Evolutionary conservation across 495 filamentous ascomycete species (phyloP), one percentile per base, ranked within the genome.

Genomic region (Penicillium dipodomyicola): DNA sequence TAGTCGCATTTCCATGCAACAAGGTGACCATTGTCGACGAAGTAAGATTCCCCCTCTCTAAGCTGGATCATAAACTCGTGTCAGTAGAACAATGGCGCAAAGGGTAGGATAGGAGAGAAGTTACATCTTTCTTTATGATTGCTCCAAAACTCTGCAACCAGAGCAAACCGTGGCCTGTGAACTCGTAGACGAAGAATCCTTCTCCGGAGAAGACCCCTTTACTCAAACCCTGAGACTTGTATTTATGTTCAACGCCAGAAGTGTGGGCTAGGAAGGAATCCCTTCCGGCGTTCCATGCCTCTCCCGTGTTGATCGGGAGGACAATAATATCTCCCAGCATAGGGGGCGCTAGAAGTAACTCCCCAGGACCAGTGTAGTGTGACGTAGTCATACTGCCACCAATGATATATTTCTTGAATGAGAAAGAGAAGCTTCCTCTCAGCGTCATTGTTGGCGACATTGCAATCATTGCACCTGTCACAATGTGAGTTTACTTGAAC

Each of bases 1-100:
- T 97, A 98, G 59, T 95, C 89, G 70, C 90, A 93, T 65, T 97
- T 97, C 94, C 94, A 98, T 5, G 94, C 95, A 1, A 98, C 92
- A 6, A 98, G 77, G 60, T 98, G 92, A 10, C 92, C 93, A 64
- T 98, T 98, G 64, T 98, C 92, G 49, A 98, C 85, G 54, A 91
- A 88, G 69, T 96, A 98, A 53, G 84, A 84, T 65, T 97, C 93
- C 3, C 84, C 84, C 7, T 88, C 84, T 30, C 72, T 77, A 22
- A 96, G 80, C 87, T 94, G 10, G 1, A 7, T 12, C 4, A 10
- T 25, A 27, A 35, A 29, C 27, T 2, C 5, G 27, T 9, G 5
- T 29, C 1, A 29, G 27, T 29, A 29, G 27, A 9, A 4, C 27
- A 29, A 29, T 14, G 4, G 32, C 0, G 32, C 5, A n/a, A 5